Percentiles rank a stretch among this genome's conserved stretches.
phyloP scores from a whole-genome alignment of 331 rosid species.

The Malus hybrid region DNA sequence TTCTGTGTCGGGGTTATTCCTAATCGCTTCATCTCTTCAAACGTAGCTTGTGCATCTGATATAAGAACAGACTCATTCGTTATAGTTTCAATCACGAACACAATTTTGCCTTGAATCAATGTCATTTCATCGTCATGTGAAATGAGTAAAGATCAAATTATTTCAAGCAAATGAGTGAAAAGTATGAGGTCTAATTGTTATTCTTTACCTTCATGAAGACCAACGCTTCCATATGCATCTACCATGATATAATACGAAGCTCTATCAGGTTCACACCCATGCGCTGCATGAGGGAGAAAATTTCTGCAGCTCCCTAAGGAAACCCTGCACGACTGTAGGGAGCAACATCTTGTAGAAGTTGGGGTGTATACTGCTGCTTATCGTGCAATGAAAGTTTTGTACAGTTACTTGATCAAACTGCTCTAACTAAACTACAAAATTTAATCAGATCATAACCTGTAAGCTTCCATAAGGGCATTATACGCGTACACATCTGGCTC shows the following conservation, averaged over 20 bases:
- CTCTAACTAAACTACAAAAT: neutral
- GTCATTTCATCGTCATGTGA: too few relatives aligned
- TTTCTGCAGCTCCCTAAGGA: constrained; percentile 88
- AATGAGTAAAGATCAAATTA: too few relatives aligned
- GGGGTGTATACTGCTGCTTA: neutral
- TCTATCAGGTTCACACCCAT: constrained; percentile 99
- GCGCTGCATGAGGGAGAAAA: constrained; percentile 89
- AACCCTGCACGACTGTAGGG: constrained; percentile 76
- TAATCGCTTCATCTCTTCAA: constrained; percentile 71
- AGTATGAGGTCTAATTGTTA: neutral
- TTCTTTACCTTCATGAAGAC: constrained; percentile 65
- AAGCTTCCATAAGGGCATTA: too few relatives aligned
- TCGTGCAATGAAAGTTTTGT: neutral
- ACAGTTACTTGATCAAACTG: neutral
- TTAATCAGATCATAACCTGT: too few relatives aligned
- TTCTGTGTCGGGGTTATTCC: constrained; percentile 88
- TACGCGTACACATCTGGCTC: too few relatives aligned
- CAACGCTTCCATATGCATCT: constrained; percentile 93
- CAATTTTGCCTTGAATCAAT: neutral
- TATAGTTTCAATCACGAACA: neutral
- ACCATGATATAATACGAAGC: constrained; percentile 89
- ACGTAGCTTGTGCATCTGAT: constrained; percentile 63
- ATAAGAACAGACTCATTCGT: neutral
- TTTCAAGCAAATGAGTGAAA: too few relatives aligned
- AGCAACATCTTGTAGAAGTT: constrained; percentile 6